Conservation (phyloP, 2,329 filamentous ascomycete genomes). For the Hysterium pulicare region DNA sequence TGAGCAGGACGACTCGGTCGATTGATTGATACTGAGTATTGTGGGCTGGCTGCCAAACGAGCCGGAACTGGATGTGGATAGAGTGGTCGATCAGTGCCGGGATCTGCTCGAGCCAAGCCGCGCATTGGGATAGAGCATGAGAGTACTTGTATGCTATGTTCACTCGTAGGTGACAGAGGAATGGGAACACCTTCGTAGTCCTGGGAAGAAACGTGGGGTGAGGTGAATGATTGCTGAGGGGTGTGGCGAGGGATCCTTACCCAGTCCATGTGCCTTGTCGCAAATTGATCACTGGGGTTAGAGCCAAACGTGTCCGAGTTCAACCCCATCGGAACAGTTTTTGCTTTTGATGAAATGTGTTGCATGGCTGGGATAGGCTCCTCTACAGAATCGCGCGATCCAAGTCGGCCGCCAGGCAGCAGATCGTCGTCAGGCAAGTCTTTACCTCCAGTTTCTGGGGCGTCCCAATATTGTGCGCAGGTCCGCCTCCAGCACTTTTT, state of each 20-base stretch:
- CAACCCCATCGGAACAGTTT: too few relatives aligned
- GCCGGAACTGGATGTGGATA: slow-evolving; percentile 34
- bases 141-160: slow-evolving; percentile 54
- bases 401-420: slow-evolving; percentile 69
- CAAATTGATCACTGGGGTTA: slow-evolving; percentile 38
- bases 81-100: slow-evolving; percentile 37
- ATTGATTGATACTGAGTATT: slow-evolving; percentile 23
- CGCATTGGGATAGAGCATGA: slow-evolving; percentile 59
- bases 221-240: slow-evolving; percentile 35
- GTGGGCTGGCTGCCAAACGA: slow-evolving; percentile 28
- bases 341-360: slow-evolving; percentile 21
- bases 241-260: slow-evolving; percentile 32
- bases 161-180: slow-evolving; percentile 44
- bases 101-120: slow-evolving; percentile 29
- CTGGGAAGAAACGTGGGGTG: slow-evolving; percentile 31
- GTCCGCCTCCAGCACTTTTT: slow-evolving; percentile 97
- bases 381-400: slow-evolving; percentile 20
- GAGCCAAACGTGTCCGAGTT: slow-evolving; percentile 33
- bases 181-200: slow-evolving; percentile 30
- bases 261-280: slow-evolving; percentile 38
- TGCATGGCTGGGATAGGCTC: slow-evolving; percentile 28
- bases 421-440: slow-evolving; percentile 66
- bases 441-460: slow-evolving; percentile 58
- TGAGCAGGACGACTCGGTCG: slow-evolving; percentile 25
- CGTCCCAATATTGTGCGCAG: slow-evolving; percentile 86